Percentiles rank a stretch among this genome's conserved stretches.
Conservation (phyloP, 139 green algal species). For the Diplosphaera chodatii region DNA sequence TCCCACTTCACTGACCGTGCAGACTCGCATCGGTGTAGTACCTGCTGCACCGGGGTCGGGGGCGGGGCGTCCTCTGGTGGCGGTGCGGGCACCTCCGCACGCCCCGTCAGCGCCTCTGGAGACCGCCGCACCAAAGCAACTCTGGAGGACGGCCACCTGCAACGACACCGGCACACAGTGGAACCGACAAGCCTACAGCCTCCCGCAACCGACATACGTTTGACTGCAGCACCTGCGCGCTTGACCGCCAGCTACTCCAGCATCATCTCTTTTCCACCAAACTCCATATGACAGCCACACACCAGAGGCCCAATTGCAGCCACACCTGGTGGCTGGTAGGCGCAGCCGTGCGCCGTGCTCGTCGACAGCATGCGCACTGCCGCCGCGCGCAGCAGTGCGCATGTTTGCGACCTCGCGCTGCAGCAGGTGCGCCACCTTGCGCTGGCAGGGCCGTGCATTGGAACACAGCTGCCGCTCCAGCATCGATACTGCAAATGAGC, state of each 20-base stretch:
- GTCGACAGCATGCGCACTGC: slow-evolving; percentile 13
- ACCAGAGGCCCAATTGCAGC: no score
- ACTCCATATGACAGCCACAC: no score
- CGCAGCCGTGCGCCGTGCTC: slow-evolving; percentile 5
- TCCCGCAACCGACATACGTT: no score
- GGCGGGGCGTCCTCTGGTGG: neutral
- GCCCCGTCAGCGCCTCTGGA: neutral
- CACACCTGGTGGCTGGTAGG: slow-evolving; percentile 1
- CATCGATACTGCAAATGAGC: neutral
- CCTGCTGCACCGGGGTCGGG: neutral
- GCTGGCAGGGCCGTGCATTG: neutral
- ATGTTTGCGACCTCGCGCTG: neutral
- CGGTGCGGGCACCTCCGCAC: neutral
- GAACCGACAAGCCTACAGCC: no score
- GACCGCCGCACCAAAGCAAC: neutral
- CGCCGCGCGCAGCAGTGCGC: neutral
- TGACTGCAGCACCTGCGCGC: no score
- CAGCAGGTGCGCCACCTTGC: slow-evolving; percentile 1
- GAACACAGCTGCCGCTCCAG: slow-evolving; percentile 4
- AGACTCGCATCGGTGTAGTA: no score
- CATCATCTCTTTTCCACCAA: no score
- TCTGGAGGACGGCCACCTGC: neutral
- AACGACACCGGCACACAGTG: no score
- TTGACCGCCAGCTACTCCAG: no score
- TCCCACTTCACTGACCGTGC: no score